Evolutionary conservation across 2,329 filamentous ascomycete genomes (phyloP), one percentile per base, ranked within the genome.

Genomic region (Neonectria magnoliae): DNA sequence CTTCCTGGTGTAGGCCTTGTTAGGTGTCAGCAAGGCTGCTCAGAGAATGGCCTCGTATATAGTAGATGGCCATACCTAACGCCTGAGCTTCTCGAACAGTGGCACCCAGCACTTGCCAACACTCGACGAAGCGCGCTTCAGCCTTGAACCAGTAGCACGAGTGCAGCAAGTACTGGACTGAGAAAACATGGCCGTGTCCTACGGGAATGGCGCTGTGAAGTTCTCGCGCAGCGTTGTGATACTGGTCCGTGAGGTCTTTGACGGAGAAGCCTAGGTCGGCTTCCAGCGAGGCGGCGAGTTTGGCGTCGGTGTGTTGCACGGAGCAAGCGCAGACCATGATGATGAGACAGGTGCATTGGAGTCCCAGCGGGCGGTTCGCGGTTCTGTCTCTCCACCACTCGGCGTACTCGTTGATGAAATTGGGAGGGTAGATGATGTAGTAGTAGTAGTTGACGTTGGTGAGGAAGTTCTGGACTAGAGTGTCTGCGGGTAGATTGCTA

Each of bases 111-210:
- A 78, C 75, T 60, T 79, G 76, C 79, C 79, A 80, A 60, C 71
- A 77, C 64, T 81, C 79, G 16, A 78, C 67, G 33, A 79, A 80
- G 4, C 75, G 75, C 36, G 74, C 76, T 52, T 80, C 77, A 1
- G 76, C 74, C 60, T 78, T 80, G 66, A 76, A 78, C 78, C 78
- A 81, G 60, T 76, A 79, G 64, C 75, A 79, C 2, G 77, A 80
- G 58, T 80, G 77, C 18, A 81, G 63, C 10, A 80, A 62, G 36
- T 76, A 71, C 65, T 81, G 79, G 8, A 81, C 72, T n/a, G 74
- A 78, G 54, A 70, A 68, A 3, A 79, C 36, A 52, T 79, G 76
- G 47, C 71, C 76, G 60, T 76, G 67, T 5, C 78, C 73, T 13
- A 77, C 66, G 5, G 79, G 76, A 27, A 80, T 72, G 13, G 73